A percentile compares a stretch with the other conserved stretches of the same genome.
phyloP scores from a whole-genome alignment of 441 rosid genomes.

The Macaranga tanarius region DNA sequence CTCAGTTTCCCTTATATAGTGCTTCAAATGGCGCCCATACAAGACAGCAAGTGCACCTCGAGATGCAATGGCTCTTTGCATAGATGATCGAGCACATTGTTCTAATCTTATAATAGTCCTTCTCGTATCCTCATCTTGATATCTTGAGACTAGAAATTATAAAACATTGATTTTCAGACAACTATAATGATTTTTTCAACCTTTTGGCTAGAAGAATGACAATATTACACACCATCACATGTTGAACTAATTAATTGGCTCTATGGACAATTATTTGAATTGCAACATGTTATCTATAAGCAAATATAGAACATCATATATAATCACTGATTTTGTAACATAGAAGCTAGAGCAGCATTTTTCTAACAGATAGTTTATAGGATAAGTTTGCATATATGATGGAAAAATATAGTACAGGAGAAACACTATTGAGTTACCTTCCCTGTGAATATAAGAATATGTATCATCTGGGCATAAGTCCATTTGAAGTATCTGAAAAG shows the following conservation, averaged over 20 bases:
- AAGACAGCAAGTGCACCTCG: conserved; percentile 80
- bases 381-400: not conserved
- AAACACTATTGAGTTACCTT: conserved; percentile 47
- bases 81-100: conserved; percentile 67
- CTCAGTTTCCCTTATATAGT: conserved; percentile 81
- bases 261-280: not conserved
- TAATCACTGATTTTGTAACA: not conserved
- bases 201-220: not conserved
- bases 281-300: conserved; percentile 4
- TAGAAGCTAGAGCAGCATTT: not conserved
- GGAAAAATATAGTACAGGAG: conserved; percentile 19
- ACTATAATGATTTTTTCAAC: not conserved
- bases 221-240: not conserved
- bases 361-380: conserved; percentile 2
- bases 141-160: conserved; percentile 53
- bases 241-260: not conserved
- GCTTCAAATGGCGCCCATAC: conserved; percentile 76
- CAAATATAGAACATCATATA: conserved; percentile 10
- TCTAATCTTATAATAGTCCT: conserved; percentile 76
- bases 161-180: not conserved
- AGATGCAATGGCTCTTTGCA: conserved; percentile 78
- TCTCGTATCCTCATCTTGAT: conserved; percentile 55
- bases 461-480: conserved; percentile 83
- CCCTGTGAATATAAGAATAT: conserved; percentile 43
- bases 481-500: conserved; percentile 76